phyloP scores from a whole-genome alignment of 1,284 basidiomycete species.

The Apiotrichum porosum region DNA sequence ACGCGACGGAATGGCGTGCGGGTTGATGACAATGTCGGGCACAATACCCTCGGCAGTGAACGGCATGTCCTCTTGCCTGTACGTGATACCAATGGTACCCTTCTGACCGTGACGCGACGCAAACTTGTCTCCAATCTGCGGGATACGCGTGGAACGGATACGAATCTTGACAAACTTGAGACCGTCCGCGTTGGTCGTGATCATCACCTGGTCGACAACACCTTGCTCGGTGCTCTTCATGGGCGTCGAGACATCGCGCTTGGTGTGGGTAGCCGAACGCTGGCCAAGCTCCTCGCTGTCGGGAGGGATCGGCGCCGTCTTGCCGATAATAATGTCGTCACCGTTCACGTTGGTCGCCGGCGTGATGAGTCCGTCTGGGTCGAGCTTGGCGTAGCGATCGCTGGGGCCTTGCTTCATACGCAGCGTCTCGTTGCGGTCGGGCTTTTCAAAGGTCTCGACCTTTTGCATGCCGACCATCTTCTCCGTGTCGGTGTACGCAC shows the following conservation, averaged over 20 bases:
- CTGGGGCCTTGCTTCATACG: conserved; percentile 92
- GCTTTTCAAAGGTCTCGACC: conserved; percentile 96
- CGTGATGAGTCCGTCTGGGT: conserved; percentile 90
- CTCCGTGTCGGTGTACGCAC: conserved; percentile 96
- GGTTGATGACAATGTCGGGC: conserved; percentile 97
- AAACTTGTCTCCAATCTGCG: conserved; percentile 98
- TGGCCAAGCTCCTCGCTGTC: conserved; percentile 97
- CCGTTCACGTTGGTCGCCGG: conserved; percentile 92
- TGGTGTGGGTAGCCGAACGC: conserved; percentile 81
- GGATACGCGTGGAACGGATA: conserved; percentile 88
- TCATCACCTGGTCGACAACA: conserved; percentile 93
- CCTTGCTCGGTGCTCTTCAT: conserved; percentile 97
- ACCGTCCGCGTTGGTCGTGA: conserved; percentile 93
- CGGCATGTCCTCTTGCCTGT: conserved; percentile 99
- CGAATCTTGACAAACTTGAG: conserved; percentile 99
- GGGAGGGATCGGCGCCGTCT: conserved; percentile 93
- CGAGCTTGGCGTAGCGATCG: conserved; percentile 84
- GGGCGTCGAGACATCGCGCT: conserved; percentile 92
- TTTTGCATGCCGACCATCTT: conserved; percentile 92
- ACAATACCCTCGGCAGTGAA: conserved; percentile 95
- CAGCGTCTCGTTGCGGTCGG: conserved; percentile 84
- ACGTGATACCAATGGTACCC: conserved; percentile 98
- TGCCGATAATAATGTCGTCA: conserved; percentile 98
- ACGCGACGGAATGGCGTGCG: conserved; percentile 98
- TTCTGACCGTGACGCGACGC: conserved; percentile 99